Conservation (phyloP, 345 rosid species). For the Raphanus sativus region DNA sequence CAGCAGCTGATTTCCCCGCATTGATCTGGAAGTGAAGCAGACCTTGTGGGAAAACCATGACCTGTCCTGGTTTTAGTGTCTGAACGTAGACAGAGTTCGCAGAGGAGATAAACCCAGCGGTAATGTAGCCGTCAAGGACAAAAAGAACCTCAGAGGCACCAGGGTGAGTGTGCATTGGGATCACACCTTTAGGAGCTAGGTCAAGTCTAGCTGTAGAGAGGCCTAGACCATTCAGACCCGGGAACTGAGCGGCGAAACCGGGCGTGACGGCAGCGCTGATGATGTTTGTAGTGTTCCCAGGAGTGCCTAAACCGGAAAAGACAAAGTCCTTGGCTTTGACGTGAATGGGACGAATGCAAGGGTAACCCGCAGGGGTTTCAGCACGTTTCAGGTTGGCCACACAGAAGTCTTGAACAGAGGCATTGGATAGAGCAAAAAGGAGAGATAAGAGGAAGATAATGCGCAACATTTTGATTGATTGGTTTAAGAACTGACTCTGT, state of each 20-base stretch:
- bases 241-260: constrained; percentile 61
- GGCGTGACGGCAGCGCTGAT: constrained; percentile 76
- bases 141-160: constrained; percentile 64
- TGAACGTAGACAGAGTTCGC: constrained; percentile 47
- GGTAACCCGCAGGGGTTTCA: constrained; percentile 57
- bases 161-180: constrained; percentile 91
- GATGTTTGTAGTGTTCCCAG: constrained; percentile 70
- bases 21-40: constrained; percentile 72
- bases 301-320: constrained; percentile 48
- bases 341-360: constrained; percentile 50
- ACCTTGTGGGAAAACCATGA: constrained; percentile 80
- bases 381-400: constrained; percentile 61
- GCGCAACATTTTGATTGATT: constrained; percentile 51
- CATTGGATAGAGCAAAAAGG: constrained; percentile 43
- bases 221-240: constrained; percentile 73
- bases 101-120: constrained; percentile 71
- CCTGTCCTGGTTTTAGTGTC: constrained; percentile 59
- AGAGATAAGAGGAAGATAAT: constrained; percentile 51
- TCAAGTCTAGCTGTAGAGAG: constrained; percentile 67
- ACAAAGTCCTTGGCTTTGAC: constrained; percentile 63
- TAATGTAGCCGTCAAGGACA: constrained; percentile 52
- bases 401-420: constrained; percentile 70
- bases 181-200: constrained; percentile 69
- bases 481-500: constrained; percentile 9
- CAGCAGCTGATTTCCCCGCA: constrained; percentile 36